Evolutionary conservation across 2,329 filamentous ascomycete species (phyloP), one percentile per base, ranked within the genome.

Genomic region (Aspergillus transmontanensis): DNA sequence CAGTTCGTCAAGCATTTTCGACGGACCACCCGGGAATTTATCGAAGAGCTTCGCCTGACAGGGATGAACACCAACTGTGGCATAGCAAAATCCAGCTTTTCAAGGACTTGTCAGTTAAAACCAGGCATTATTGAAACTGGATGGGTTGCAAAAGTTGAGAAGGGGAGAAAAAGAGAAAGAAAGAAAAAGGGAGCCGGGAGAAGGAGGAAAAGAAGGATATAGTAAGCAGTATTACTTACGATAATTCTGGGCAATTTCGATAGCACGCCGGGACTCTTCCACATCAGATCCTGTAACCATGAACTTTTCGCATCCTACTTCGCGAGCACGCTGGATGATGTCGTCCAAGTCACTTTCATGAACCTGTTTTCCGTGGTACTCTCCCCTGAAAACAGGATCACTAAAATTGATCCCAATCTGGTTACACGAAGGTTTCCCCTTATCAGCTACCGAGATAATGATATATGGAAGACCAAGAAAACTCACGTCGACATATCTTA

Each of bases 211-310:
- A 36, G 7, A 41, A 41, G 14, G 3, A 9, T 41, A 41, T 53
- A 21, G 23, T 53, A 64, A 39, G 34, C 21, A 26, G 59, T n/a
- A 36, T 55, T 62, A 81, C 88, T 65, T 81, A 94, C 92, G 88
- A 74, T 94, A 89, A 68, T 90, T 84, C 69, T 87, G 83, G 3
- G 93, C 89, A 32, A 98, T 83, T 50, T 89, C 80, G 11, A 97
- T 80, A 0, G 93, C 93, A 67, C 91, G 87, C 66, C 86, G 81
- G 2, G 92, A 94, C 77, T 94, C 93, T 58, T 84, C 82, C 57
- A 98, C 84, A 74, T 95, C 92, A 1, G 93, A 97, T 23, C 95
- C 95, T 0, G 95, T 99, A 39, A 98, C 87, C 82, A 99, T 94
- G 72, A 99, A 87, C 73, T 97, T 97, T 63, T 85, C 82, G 75